These are phyloP conservation scores for Hibiscus tridactylites DNA, from an alignment of 345 rosid genomes.

Conservation along the genomic window DNA sequence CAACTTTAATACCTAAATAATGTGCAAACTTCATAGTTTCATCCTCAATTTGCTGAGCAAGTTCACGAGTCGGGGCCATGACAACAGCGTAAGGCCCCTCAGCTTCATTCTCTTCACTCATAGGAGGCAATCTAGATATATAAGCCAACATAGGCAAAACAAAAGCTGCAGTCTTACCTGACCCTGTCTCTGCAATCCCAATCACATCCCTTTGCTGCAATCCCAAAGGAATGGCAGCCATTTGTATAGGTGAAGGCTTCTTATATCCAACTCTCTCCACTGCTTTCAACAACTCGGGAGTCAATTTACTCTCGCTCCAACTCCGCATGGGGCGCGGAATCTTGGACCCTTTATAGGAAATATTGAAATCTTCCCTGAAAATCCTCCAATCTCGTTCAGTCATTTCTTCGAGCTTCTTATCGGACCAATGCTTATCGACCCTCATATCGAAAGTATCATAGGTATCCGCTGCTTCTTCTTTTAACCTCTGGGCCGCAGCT, in stretches of 20 bases:
- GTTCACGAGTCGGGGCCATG: conserved; percentile 89
- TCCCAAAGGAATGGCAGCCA: conserved; percentile 92
- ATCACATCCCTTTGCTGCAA: conserved; percentile 92
- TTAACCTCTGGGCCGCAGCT: conserved; percentile 63
- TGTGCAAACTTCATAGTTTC: conserved; percentile 88
- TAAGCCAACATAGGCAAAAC: conserved; percentile 93
- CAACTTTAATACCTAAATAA: conserved; percentile 80
- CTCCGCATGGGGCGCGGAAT: conserved; percentile 91
- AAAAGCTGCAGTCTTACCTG: conserved; percentile 96
- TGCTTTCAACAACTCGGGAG: conserved; percentile 63
- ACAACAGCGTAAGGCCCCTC: conserved; percentile 98
- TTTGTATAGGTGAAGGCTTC: conserved; percentile 89
- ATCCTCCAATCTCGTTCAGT: conserved; percentile 97
- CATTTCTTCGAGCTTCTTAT: conserved; percentile 89
- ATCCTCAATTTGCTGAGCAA: conserved; percentile 93
- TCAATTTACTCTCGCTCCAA: conserved; percentile 83
- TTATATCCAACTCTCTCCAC: conserved; percentile 88
- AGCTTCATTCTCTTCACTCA: conserved; percentile 75
- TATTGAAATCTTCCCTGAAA: conserved; percentile 84
- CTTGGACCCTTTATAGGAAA: conserved; percentile 90
- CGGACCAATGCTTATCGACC: conserved; percentile 88
- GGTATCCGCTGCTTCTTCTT: conserved; percentile 78
- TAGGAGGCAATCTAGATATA: conserved; percentile 73
- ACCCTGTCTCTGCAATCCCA: conserved; percentile 95
- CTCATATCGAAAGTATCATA: conserved; percentile 93